A percentile compares a stretch with the other conserved stretches of the same genome.
Evolutionary conservation across 176 grass and related monocot species (phyloP).

Genomic region (Eleusine coracana): DNA sequence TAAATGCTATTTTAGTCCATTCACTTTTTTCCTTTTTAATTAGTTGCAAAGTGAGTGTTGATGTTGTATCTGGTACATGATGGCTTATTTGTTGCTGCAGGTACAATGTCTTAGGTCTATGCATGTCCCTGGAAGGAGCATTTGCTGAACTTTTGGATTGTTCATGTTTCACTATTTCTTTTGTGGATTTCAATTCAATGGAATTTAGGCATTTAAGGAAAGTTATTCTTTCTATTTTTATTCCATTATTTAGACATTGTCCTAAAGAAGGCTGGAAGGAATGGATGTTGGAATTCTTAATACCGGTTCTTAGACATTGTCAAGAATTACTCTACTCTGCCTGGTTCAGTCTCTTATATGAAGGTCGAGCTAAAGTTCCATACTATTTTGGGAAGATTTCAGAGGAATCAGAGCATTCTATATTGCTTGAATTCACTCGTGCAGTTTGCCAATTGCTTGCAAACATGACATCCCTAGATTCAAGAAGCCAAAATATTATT

Average conservation of each 20-base stretch:
- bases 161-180: constrained; percentile 41
- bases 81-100: constrained; percentile 40
- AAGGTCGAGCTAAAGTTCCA: constrained; percentile 49
- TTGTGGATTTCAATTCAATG: constrained; percentile 58
- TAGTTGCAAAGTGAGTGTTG: too few species aligned
- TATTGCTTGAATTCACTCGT: constrained; percentile 65
- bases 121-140: constrained; percentile 45
- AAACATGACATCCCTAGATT: constrained; percentile 40
- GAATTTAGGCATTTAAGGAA: constrained; percentile 58
- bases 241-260: constrained; percentile 55
- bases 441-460: constrained; percentile 58
- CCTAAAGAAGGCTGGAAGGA: constrained; percentile 47
- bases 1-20: too few species aligned
- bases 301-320: constrained; percentile 57
- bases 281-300: constrained; percentile 51
- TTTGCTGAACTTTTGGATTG: constrained; percentile 45
- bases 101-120: constrained; percentile 64
- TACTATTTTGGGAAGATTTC: constrained; percentile 60
- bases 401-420: constrained; percentile 54
- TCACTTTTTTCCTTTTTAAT: too few species aligned
- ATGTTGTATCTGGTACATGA: too few species aligned
- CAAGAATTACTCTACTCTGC: constrained; percentile 51
- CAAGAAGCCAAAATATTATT: constrained; percentile 42
- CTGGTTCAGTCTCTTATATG: constrained; percentile 51
- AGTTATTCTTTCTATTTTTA: constrained; percentile 54